These are phyloP conservation scores for Nigrospora sphaerica DNA, from an alignment of 2,329 filamentous ascomycete genomes.

Conservation along the genomic window DNA sequence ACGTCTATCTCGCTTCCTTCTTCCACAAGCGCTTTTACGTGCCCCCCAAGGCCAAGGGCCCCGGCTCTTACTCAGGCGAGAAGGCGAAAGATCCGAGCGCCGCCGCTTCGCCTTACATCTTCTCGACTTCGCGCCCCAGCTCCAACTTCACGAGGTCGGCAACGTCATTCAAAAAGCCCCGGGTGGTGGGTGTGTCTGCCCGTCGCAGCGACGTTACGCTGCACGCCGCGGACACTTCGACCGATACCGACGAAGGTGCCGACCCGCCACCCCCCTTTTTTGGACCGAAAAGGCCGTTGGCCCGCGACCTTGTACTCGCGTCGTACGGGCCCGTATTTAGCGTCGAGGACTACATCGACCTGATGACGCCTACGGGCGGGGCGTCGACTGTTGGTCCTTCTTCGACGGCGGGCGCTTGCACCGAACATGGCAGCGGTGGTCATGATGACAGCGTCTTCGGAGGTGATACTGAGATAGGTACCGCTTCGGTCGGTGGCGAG, in stretches of 20 bases:
- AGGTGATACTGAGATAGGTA: conserved; percentile 2
- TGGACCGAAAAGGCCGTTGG: background rate
- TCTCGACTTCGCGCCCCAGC: background rate
- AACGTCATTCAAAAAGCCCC: conserved; percentile 2
- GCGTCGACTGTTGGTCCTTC: no score
- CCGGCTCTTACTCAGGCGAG: conserved; percentile 6
- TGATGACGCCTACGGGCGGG: no score
- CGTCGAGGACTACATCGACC: no score
- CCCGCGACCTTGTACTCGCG: no score
- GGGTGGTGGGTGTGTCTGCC: background rate
- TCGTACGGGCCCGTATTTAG: no score
- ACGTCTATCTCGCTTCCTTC: conserved; percentile 15
- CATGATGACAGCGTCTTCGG: conserved; percentile 2
- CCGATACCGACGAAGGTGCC: background rate
- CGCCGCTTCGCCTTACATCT: background rate
- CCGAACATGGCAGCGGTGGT: background rate
- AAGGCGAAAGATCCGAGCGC: background rate
- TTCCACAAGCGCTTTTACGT: conserved; percentile 22
- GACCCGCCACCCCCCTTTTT: conserved; percentile 1
- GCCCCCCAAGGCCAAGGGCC: conserved; percentile 17
- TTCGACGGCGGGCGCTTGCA: no score
- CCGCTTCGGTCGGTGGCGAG: conserved; percentile 1
- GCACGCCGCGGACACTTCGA: background rate
- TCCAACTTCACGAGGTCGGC: background rate
- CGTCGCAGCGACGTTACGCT: background rate